A percentile compares a stretch with the other conserved stretches of the same genome.
These are phyloP conservation scores for Fusarium nodosum DNA, from an alignment of 2,329 filamentous ascomycete species.

Conservation along the genomic window DNA sequence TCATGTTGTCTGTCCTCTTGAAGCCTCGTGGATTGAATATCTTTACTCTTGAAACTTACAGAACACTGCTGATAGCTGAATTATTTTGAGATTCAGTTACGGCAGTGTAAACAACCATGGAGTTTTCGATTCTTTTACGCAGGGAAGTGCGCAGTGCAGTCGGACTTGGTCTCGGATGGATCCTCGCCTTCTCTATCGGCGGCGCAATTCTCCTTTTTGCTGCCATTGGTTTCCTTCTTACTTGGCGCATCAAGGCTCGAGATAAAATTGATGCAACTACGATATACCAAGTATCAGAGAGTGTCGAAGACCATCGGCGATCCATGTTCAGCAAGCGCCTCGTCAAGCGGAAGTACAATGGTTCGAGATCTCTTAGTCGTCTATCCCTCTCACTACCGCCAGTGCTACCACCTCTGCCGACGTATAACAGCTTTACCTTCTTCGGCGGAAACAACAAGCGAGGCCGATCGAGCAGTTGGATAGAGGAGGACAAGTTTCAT, in stretches of 20 bases:
- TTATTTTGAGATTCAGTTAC: slow-evolving; percentile 20
- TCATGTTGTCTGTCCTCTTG: slow-evolving; percentile 40
- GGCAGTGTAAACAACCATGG: slow-evolving; percentile 37
- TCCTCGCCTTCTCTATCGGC: slow-evolving; percentile 63
- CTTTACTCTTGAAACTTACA: slow-evolving; percentile 12
- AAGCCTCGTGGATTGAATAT: slow-evolving; percentile 19
- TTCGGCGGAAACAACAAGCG: slow-evolving; percentile 49
- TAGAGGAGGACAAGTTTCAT: slow-evolving; percentile 66
- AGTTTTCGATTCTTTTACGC: slow-evolving; percentile 4
- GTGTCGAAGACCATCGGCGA: slow-evolving; percentile 29
- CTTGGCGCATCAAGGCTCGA: slow-evolving; percentile 54
- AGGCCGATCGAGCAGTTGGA: slow-evolving; percentile 57
- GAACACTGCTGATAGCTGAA: slow-evolving; percentile 27
- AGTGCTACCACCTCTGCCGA: slow-evolving; percentile 53
- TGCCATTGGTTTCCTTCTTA: slow-evolving; percentile 58
- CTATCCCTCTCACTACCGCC: slow-evolving; percentile 51
- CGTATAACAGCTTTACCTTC: slow-evolving; percentile 51
- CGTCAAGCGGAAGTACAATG: slow-evolving; percentile 51
- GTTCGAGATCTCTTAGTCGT: slow-evolving; percentile 49
- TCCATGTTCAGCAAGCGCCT: slow-evolving; percentile 49
- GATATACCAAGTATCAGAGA: slow-evolving; percentile 51
- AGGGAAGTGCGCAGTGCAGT: slow-evolving; percentile 26
- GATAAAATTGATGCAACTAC: slow-evolving; percentile 40
- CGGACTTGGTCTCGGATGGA: slow-evolving; percentile 54
- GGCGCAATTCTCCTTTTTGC: slow-evolving; percentile 63